phyloP scores from a whole-genome alignment of 106 monocot genomes.

The Apostasia shenzhenica region DNA sequence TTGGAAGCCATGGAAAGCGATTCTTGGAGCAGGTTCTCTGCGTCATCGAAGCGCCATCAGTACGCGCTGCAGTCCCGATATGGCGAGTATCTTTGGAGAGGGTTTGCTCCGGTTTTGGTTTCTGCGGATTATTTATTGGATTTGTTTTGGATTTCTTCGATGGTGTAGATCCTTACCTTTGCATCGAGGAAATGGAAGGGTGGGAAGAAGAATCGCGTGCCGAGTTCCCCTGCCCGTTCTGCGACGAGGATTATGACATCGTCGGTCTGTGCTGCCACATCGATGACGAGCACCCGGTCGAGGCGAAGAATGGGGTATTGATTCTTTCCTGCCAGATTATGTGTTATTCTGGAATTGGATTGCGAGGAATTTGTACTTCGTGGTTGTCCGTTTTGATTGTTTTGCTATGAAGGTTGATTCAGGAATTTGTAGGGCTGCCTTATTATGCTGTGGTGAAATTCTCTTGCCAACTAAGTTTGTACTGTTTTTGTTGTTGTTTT shows the following conservation, averaged over 20 bases:
- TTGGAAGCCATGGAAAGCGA: slow-evolving; percentile 42
- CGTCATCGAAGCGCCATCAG: slow-evolving; percentile 49
- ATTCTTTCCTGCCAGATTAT: neutral
- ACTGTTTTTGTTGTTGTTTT: too few species aligned
- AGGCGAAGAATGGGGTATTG: slow-evolving; percentile 75
- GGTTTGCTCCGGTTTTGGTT: slow-evolving; percentile 2
- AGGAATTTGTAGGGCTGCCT: too few species aligned
- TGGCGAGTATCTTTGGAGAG: slow-evolving; percentile 16
- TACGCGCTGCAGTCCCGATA: slow-evolving; percentile 46
- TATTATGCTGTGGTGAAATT: too few species aligned
- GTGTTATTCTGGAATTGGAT: neutral
- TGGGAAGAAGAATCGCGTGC: slow-evolving; percentile 42
- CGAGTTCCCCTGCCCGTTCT: slow-evolving; percentile 77
- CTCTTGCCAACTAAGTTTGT: too few species aligned
- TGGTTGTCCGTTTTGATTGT: neutral
- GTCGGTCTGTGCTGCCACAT: slow-evolving; percentile 82
- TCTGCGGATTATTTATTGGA: neutral
- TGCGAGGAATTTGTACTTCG: too few species aligned
- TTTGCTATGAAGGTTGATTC: too few species aligned
- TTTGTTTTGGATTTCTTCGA: slow-evolving; percentile 7
- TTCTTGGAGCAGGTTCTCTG: slow-evolving; percentile 47
- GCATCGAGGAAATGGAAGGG: slow-evolving; percentile 59
- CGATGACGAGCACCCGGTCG: slow-evolving; percentile 76
- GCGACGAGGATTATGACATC: slow-evolving; percentile 72
- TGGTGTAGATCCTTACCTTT: slow-evolving; percentile 44